Base-by-base conservation (phyloP, 805 yeast species). In the Candida taoyuanica region DNA sequence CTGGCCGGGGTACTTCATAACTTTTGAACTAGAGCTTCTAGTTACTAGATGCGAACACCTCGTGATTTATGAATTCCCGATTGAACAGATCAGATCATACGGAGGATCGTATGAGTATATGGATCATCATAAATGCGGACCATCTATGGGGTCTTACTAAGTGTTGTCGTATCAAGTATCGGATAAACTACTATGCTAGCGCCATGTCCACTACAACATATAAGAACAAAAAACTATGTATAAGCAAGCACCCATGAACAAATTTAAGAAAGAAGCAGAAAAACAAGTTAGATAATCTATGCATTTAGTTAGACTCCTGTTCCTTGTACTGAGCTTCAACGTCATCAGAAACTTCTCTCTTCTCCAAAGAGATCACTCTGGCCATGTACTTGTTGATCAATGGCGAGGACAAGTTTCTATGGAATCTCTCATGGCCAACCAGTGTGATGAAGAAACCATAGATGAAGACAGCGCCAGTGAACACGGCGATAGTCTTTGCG, bases 401-500 rank as follows among this genome's bases (percentile, higher is more conserved):
- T 17, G 62, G 59, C 8, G 61, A 52, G 6, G 59, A 49, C 36
- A 63, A 47, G 36, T 62, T 62, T 41, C 61, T 56, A 43, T 64
- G 68, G 55, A 59, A 63, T 39, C 64, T 65, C 56, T 78, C 85
- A 3, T 82, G 84, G 2, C 86, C 86, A 7, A 74, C 45, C 36
- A 79, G 55, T 3, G 70, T 57, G 34, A 70, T 56, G 15, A 76
- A 35, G 11, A 77, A 42, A 31, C 71, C 58, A 52, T 67, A 78
- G n/a, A 66, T 78, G 56, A 77, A 76, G 29, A 76, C 84, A 32
- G 81, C 72, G 17, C 81, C 86, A 62, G 78, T 75, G 53, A 81
- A 74, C 40, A 79, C 78, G 20, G 79, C 71, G 85, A 81, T 79
- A 35, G 80, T 85, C 51, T 72, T 74, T 9, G 82, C 81, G 57